These are phyloP conservation scores for Epichloe brachyelytri DNA, from an alignment of 2,329 filamentous ascomycete genomes.

Conservation along the genomic window DNA sequence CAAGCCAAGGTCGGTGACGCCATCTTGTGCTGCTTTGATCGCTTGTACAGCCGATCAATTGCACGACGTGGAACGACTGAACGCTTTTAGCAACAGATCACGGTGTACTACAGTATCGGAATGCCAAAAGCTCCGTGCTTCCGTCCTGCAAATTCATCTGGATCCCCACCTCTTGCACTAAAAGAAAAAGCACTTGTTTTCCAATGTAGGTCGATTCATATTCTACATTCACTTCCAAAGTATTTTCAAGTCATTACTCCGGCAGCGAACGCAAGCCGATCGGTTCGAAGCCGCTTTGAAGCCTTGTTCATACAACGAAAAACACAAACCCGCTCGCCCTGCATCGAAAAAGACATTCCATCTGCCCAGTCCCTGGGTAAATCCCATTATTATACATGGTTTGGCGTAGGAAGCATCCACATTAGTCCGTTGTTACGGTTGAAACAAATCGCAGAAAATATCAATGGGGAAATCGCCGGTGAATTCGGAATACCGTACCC, in stretches of 20 bases:
- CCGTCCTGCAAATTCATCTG: constrained; percentile 25
- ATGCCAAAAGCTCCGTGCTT: constrained; percentile 19
- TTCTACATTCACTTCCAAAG: constrained; percentile 8
- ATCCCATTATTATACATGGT: constrained; percentile 1
- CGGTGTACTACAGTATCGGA: constrained; percentile 26
- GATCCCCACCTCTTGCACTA: constrained; percentile 20
- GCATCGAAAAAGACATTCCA: constrained; percentile 3
- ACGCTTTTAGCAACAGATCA: constrained; percentile 24
- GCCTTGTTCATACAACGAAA: constrained; percentile 6
- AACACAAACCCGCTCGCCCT: constrained; percentile 10
- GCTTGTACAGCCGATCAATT: constrained; percentile 17
- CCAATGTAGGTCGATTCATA: constrained; percentile 12
- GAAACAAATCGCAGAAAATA: background rate
- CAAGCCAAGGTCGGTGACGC: constrained; percentile 18
- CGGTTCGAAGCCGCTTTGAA: background rate
- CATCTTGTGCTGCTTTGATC: constrained; percentile 5
- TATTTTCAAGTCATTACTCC: constrained; percentile 7
- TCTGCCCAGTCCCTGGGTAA: background rate
- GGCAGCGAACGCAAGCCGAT: constrained; percentile 1
- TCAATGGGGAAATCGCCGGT: background rate
- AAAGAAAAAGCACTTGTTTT: background rate
- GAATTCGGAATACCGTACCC: background rate
- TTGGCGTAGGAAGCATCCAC: constrained; percentile 3
- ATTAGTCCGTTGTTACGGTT: background rate
- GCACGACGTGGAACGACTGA: constrained; percentile 17